These are phyloP conservation scores for Ustulina deusta DNA, from an alignment of 2,329 filamentous ascomycete species.

Conservation along the genomic window DNA sequence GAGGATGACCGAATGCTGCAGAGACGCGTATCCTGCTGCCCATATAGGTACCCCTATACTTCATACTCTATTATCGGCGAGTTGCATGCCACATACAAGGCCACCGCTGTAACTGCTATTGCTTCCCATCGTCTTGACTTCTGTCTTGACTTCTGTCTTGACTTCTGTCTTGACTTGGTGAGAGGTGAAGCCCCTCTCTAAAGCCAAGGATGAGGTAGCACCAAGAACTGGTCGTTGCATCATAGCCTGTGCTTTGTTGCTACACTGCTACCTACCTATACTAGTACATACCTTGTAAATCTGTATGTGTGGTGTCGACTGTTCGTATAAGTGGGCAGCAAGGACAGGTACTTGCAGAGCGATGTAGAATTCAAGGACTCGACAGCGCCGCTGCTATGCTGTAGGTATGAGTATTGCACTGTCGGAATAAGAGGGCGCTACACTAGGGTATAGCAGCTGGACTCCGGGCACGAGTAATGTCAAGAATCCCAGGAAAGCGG, in stretches of 20 bases:
- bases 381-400: not conserved
- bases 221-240: conserved; percentile 11
- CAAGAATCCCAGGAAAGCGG: conserved; percentile 3
- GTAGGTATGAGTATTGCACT: not conserved
- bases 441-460: not conserved
- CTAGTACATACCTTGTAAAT: not conserved
- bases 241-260: not conserved
- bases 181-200: conserved; percentile 15
- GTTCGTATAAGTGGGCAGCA: not conserved
- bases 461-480: conserved; percentile 1
- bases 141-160: not conserved
- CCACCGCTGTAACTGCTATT: not conserved
- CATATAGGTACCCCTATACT: conserved; percentile 11
- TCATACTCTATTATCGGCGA: conserved; percentile 36
- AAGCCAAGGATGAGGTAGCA: conserved; percentile 6
- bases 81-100: conserved; percentile 31
- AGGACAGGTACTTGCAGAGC: too few relatives aligned
- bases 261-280: not conserved
- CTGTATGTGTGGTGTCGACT: not conserved
- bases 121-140: conserved; percentile 4
- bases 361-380: too few relatives aligned
- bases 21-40: conserved; percentile 38
- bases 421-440: not conserved
- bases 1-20: conserved; percentile 45
- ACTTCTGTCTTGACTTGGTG: not conserved